Conservation (phyloP, 345 rosid species). For the Triadica sebifera region DNA sequence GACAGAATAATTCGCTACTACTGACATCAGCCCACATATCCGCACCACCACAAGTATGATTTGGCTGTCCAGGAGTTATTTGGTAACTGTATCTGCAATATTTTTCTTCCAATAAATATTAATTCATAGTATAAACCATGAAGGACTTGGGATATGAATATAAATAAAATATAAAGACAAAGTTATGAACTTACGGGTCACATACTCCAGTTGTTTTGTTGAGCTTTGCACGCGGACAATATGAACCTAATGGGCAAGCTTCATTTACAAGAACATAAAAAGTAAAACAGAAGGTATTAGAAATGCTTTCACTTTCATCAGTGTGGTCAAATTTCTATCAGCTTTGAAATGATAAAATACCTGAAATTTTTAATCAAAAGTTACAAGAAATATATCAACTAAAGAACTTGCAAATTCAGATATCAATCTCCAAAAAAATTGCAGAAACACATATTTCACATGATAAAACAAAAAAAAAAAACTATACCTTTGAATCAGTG, state of each 20-base stretch:
- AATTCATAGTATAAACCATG: slow-evolving; percentile 2
- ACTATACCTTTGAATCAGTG: background rate
- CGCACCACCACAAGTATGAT: slow-evolving; percentile 92
- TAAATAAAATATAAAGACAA: slow-evolving; percentile 1
- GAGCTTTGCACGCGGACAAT: slow-evolving; percentile 76
- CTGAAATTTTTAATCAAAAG: background rate
- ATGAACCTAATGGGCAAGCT: slow-evolving; percentile 88
- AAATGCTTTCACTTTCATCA: slow-evolving; percentile 8
- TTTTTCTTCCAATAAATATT: slow-evolving; percentile 19
- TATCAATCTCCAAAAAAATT: background rate
- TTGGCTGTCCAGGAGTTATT: slow-evolving; percentile 56
- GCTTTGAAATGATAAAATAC: background rate
- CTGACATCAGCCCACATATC: slow-evolving; percentile 77
- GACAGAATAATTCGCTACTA: slow-evolving; percentile 65
- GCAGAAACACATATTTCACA: background rate
- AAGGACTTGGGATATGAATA: slow-evolving; percentile 8
- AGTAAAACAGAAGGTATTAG: slow-evolving; percentile 11
- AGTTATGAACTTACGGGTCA: slow-evolving; percentile 66
- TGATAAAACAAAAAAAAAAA: background rate
- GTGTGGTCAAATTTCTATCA: background rate
- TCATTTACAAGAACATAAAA: slow-evolving; percentile 28
- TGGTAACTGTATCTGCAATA: slow-evolving; percentile 76
- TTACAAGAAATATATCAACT: background rate
- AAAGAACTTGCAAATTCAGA: background rate
- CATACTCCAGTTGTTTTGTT: slow-evolving; percentile 69